These are phyloP conservation scores for Alternaria brassicae DNA, from an alignment of 2,329 filamentous ascomycete genomes.

Conservation along the genomic window DNA sequence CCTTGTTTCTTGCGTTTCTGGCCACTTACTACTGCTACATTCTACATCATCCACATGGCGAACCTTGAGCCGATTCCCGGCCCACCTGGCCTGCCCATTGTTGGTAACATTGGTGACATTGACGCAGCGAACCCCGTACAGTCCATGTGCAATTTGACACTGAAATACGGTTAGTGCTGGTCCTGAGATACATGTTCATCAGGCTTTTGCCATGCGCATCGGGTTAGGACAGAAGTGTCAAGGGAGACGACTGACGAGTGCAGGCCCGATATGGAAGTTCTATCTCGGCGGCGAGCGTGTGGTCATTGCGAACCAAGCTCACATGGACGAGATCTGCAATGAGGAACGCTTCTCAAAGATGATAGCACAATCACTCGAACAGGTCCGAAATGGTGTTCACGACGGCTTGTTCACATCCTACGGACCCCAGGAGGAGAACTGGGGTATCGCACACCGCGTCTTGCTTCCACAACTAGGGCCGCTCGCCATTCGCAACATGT, in stretches of 20 bases:
- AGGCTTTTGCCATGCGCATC: neutral
- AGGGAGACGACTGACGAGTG: conserved; percentile 5
- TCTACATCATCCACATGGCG: conserved; percentile 14
- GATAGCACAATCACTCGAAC: conserved; percentile 35
- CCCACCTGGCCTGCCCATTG: conserved; percentile 67
- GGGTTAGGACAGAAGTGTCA: neutral
- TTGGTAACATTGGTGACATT: conserved; percentile 72
- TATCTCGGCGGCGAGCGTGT: conserved; percentile 38
- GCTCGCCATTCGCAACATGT: conserved; percentile 72
- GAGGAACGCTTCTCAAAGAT: conserved; percentile 48
- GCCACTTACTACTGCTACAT: neutral
- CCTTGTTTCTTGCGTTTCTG: neutral
- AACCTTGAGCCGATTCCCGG: conserved; percentile 63
- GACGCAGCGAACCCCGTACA: conserved; percentile 64
- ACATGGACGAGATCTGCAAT: conserved; percentile 52
- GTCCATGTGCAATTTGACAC: conserved; percentile 64
- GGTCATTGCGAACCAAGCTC: conserved; percentile 40
- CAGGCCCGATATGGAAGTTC: conserved; percentile 47
- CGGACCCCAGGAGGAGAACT: conserved; percentile 50
- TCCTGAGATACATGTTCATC: neutral
- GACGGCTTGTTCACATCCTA: conserved; percentile 54
- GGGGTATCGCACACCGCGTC: conserved; percentile 67
- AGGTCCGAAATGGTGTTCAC: conserved; percentile 48
- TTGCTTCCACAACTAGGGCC: conserved; percentile 75
- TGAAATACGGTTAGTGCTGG: conserved; percentile 66